Conservation (phyloP, 2,329 filamentous ascomycete genomes). For the Aureobasidium lini region DNA sequence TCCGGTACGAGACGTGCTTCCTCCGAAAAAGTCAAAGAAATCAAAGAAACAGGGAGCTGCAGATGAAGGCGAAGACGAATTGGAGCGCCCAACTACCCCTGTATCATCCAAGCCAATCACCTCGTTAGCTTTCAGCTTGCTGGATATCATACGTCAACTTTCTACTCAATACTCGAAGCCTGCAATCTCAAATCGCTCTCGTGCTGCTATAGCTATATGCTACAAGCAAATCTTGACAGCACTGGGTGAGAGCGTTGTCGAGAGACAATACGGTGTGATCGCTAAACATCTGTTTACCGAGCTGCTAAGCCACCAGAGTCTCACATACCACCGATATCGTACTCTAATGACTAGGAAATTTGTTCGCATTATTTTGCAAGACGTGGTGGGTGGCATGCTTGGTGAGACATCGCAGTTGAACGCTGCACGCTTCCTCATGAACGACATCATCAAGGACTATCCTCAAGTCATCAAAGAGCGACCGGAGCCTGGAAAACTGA, state of each 20-base stretch:
- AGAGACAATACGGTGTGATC: conserved; percentile 73
- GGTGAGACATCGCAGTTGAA: conserved; percentile 83
- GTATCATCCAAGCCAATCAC: conserved; percentile 65
- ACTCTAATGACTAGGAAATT: conserved; percentile 78
- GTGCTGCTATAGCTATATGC: conserved; percentile 78
- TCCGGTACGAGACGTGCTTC: conserved; percentile 42
- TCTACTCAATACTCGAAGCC: conserved; percentile 72
- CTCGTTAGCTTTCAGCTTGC: conserved; percentile 64
- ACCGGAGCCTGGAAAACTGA: conserved; percentile 81
- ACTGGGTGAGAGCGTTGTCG: conserved; percentile 74
- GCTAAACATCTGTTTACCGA: conserved; percentile 74
- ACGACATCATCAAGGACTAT: conserved; percentile 87
- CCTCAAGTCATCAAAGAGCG: conserved; percentile 82
- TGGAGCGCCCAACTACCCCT: conserved; percentile 64
- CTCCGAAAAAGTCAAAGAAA: conserved; percentile 66
- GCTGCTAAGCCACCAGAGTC: conserved; percentile 65
- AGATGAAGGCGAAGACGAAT: conserved; percentile 61
- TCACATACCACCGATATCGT: conserved; percentile 79
- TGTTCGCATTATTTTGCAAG: conserved; percentile 74
- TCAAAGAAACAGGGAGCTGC: conserved; percentile 59
- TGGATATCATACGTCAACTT: conserved; percentile 70
- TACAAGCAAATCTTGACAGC: conserved; percentile 74
- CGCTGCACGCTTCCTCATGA: conserved; percentile 73
- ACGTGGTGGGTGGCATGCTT: conserved; percentile 73
- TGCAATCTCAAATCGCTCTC: conserved; percentile 69